Conservation (phyloP, 2,329 filamentous ascomycete species). For the Colletotrichum scovillei region DNA sequence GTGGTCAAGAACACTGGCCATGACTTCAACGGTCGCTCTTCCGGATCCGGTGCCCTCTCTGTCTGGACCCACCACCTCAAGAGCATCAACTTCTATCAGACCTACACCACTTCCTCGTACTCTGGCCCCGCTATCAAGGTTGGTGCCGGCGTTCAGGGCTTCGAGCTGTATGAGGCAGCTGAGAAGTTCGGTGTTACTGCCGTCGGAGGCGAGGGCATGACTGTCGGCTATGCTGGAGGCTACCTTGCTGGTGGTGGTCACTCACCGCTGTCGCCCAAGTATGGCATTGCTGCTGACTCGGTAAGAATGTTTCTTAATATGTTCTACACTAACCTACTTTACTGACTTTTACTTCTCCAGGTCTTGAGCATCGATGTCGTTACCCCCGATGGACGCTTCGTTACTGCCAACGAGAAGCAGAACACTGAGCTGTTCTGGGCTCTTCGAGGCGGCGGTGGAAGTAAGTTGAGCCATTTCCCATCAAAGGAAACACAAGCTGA, state of each 20-base stretch:
- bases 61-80: slow-evolving; percentile 53
- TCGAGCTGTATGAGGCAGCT: slow-evolving; percentile 62
- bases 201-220: slow-evolving; percentile 64
- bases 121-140: slow-evolving; percentile 62
- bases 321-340: slow-evolving; percentile 41
- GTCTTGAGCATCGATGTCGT: slow-evolving; percentile 59
- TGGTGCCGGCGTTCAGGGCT: slow-evolving; percentile 62
- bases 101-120: slow-evolving; percentile 53
- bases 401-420: slow-evolving; percentile 50
- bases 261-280: slow-evolving; percentile 59
- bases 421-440: slow-evolving; percentile 63
- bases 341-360: background rate
- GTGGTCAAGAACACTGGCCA: slow-evolving; percentile 58
- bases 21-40: slow-evolving; percentile 47
- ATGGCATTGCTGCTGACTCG: slow-evolving; percentile 70
- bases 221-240: slow-evolving; percentile 68
- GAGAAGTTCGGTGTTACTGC: slow-evolving; percentile 56
- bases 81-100: slow-evolving; percentile 47
- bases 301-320: slow-evolving; percentile 51
- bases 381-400: slow-evolving; percentile 53
- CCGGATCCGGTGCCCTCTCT: slow-evolving; percentile 47
- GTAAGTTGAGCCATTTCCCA: background rate
- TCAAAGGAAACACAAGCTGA: slow-evolving; percentile 33
- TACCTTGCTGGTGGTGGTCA: slow-evolving; percentile 71
- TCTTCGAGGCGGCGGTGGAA: slow-evolving; percentile 56